Percentiles rank a stretch among this genome's conserved stretches.
These are phyloP conservation scores for Lasiodiplodia gonubiensis DNA, from an alignment of 2,329 filamentous ascomycete genomes.

Conservation along the genomic window DNA sequence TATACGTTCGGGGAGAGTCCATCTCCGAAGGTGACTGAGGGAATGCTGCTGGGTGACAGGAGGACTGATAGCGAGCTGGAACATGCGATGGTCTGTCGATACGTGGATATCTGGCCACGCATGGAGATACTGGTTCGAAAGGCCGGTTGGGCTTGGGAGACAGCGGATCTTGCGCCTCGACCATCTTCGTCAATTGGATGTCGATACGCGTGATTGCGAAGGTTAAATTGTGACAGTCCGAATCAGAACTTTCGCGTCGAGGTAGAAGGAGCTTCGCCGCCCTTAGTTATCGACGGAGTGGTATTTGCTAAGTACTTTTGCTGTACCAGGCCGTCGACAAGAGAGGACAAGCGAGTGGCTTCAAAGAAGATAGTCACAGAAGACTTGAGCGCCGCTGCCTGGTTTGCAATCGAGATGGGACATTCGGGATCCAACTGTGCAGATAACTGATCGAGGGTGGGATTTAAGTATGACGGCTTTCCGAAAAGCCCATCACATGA, in stretches of 20 bases:
- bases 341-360: no score
- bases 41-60: neutral
- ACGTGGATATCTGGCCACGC: neutral
- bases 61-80: neutral
- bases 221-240: no score
- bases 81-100: neutral
- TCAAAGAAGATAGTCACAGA: neutral
- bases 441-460: neutral
- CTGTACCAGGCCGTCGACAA: no score
- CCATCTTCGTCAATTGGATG: neutral
- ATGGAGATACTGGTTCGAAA: neutral
- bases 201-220: neutral
- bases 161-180: conserved; percentile 2
- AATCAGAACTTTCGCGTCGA: neutral
- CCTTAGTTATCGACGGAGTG: neutral
- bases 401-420: neutral
- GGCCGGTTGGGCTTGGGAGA: neutral
- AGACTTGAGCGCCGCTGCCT: neutral
- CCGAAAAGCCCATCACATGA: neutral
- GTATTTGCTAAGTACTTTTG: neutral
- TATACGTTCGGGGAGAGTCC: neutral
- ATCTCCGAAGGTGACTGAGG: neutral
- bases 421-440: no score
- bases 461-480: conserved; percentile 2
- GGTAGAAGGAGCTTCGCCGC: neutral